Percentiles rank a stretch among this genome's conserved stretches.
Evolutionary conservation across 2,329 filamentous ascomycete genomes (phyloP).

Genomic region (Alternaria sp.): DNA sequence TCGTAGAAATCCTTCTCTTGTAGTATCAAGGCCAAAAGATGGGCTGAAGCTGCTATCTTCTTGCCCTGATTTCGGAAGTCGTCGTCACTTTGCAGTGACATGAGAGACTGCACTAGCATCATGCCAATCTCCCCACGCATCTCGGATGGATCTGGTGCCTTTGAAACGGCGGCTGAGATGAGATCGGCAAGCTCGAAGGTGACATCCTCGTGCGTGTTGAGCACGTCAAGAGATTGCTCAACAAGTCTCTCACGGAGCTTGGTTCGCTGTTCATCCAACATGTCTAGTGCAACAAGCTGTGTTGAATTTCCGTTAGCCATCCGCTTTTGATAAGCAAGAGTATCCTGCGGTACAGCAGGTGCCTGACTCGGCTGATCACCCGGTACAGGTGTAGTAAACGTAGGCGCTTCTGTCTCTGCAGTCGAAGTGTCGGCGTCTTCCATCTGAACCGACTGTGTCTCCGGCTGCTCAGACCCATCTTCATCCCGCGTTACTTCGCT

Average conservation of each 20-base stretch:
- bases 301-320: slow-evolving; percentile 43
- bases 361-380: slow-evolving; percentile 26
- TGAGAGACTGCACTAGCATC: slow-evolving; percentile 83
- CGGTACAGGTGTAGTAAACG: slow-evolving; percentile 27
- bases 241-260: slow-evolving; percentile 80
- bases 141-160: slow-evolving; percentile 65
- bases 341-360: slow-evolving; percentile 27
- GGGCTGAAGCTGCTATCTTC: slow-evolving; percentile 89
- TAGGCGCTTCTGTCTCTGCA: slow-evolving; percentile 20
- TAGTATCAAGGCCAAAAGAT: slow-evolving; percentile 86
- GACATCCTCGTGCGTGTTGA: slow-evolving; percentile 84
- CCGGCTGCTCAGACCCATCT: slow-evolving; percentile 38
- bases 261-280: slow-evolving; percentile 77
- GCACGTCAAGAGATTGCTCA: slow-evolving; percentile 87
- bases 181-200: slow-evolving; percentile 92
- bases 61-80: slow-evolving; percentile 64
- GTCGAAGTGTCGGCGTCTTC: slow-evolving; percentile 40
- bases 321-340: slow-evolving; percentile 45
- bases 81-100: slow-evolving; percentile 69
- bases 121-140: slow-evolving; percentile 78
- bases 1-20: slow-evolving; percentile 84
- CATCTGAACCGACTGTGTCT: slow-evolving; percentile 52
- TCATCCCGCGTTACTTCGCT: slow-evolving; percentile 38
- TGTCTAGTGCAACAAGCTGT: slow-evolving; percentile 71
- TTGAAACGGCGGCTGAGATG: slow-evolving; percentile 74